Percentiles rank a stretch among this genome's conserved stretches.
Conservation (phyloP, 257 asterid species). For the Asclepias syriaca region DNA sequence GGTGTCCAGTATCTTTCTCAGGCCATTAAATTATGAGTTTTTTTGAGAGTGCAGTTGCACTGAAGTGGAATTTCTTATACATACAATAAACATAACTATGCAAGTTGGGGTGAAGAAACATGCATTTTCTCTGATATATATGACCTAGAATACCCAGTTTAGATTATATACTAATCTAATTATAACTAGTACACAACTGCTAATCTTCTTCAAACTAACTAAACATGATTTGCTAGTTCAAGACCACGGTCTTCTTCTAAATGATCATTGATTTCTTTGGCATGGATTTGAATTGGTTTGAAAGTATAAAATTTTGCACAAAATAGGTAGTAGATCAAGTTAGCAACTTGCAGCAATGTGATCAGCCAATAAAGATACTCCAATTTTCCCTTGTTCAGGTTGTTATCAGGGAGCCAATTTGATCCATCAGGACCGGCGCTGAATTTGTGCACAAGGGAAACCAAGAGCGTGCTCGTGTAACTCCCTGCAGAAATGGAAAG, state of each 20-base stretch:
- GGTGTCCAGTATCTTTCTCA: constrained; percentile 82
- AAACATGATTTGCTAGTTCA: constrained; percentile 39
- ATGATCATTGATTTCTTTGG: constrained; percentile 16
- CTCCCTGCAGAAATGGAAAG: constrained; percentile 69
- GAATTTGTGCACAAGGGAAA: constrained; percentile 46
- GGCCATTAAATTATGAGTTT: constrained; percentile 95
- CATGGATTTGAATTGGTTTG: constrained; percentile 49
- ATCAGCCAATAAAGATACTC: constrained; percentile 85
- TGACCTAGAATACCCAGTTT: not conserved
- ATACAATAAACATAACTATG: not conserved
- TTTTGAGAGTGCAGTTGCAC: constrained; percentile 37
- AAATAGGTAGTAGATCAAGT: constrained; percentile 53
- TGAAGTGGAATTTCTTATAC: not conserved
- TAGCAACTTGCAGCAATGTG: constrained; percentile 58
- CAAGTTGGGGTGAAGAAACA: not conserved
- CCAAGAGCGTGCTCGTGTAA: constrained; percentile 62
- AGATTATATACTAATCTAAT: not conserved
- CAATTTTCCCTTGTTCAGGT: constrained; percentile 59
- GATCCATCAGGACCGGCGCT: constrained; percentile 48
- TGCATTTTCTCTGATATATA: not conserved
- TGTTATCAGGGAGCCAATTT: constrained; percentile 74
- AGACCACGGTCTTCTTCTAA: constrained; percentile 20
- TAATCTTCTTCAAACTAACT: not conserved
- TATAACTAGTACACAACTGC: not conserved
- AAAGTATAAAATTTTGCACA: constrained; percentile 71